Conservation (phyloP, 2,329 filamentous ascomycete genomes). For the Thermothelomyces thermophilus region DNA sequence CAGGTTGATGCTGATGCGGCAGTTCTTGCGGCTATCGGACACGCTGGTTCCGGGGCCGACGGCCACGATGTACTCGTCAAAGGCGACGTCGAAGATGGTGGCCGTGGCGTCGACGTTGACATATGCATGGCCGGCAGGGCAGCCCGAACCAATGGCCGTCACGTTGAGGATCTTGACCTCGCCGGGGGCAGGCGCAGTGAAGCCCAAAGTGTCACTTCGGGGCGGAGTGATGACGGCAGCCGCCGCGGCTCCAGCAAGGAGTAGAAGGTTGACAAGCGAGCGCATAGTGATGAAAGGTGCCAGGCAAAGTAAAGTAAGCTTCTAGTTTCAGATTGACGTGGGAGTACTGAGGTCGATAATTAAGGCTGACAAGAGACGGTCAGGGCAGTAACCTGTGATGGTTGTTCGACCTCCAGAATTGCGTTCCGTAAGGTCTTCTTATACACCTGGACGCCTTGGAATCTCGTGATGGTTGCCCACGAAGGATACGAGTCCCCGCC, state of each 20-base stretch:
- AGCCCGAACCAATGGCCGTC: conserved; percentile 25
- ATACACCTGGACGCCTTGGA: background rate
- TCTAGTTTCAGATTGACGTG: too few relatives aligned
- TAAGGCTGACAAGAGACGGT: background rate
- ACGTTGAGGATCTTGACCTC: conserved; percentile 24
- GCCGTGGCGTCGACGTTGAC: conserved; percentile 25
- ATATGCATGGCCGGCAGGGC: conserved; percentile 23
- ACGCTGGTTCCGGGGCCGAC: conserved; percentile 27
- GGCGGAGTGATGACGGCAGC: conserved; percentile 6
- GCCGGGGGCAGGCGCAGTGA: conserved; percentile 1
- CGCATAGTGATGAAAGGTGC: conserved; percentile 16
- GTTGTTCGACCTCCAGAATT: background rate
- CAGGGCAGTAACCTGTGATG: background rate
- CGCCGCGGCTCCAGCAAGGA: conserved; percentile 14
- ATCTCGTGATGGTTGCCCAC: too few relatives aligned
- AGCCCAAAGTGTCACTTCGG: conserved; percentile 2
- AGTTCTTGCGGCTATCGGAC: conserved; percentile 25
- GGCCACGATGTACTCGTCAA: conserved; percentile 27
- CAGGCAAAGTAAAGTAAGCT: background rate
- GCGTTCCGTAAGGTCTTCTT: background rate
- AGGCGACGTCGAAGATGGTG: conserved; percentile 28
- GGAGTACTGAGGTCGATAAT: too few relatives aligned
- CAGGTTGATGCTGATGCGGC: conserved; percentile 27
- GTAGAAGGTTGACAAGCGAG: conserved; percentile 12
- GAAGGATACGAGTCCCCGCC: background rate